phyloP scores from a whole-genome alignment of 306 rosid species.

The Acacia melanoxylon region DNA sequence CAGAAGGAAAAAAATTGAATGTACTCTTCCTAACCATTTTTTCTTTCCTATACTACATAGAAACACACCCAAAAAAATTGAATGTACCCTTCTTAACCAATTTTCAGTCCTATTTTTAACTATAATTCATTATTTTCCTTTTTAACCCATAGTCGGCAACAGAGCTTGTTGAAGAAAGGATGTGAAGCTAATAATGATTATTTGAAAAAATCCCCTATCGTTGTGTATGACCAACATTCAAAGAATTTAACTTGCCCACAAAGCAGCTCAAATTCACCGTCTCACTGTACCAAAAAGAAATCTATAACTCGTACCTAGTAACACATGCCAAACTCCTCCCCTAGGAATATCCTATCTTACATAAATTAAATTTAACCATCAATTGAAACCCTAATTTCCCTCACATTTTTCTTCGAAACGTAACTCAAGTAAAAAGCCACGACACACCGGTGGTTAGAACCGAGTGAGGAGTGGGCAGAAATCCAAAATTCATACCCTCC shows the following conservation, averaged over 20 bases:
- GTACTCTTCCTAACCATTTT: not conserved
- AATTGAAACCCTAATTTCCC: not conserved
- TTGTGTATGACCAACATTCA: not conserved
- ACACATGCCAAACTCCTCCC: not conserved
- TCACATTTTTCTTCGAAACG: not conserved
- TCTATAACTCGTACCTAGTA: not conserved
- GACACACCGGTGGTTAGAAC: not conserved
- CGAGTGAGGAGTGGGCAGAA: not conserved
- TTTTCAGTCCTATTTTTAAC: not conserved
- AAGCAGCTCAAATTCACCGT: not conserved
- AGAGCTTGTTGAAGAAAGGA: not conserved
- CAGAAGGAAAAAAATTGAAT: not conserved
- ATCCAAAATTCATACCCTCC: not conserved
- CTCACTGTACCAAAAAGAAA: not conserved
- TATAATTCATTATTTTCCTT: not conserved
- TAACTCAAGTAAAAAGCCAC: slow-evolving; percentile 13
- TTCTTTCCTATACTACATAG: not conserved
- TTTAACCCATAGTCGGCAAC: not conserved
- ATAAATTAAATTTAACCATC: not conserved
- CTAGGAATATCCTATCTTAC: not conserved
- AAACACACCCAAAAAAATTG: not conserved
- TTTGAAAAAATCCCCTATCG: not conserved
- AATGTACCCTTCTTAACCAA: not conserved
- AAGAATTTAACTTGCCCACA: not conserved
- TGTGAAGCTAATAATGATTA: not conserved